Evolutionary conservation across 2,329 filamentous ascomycete species (phyloP).

Genomic region (Tolypocladium sp.): DNA sequence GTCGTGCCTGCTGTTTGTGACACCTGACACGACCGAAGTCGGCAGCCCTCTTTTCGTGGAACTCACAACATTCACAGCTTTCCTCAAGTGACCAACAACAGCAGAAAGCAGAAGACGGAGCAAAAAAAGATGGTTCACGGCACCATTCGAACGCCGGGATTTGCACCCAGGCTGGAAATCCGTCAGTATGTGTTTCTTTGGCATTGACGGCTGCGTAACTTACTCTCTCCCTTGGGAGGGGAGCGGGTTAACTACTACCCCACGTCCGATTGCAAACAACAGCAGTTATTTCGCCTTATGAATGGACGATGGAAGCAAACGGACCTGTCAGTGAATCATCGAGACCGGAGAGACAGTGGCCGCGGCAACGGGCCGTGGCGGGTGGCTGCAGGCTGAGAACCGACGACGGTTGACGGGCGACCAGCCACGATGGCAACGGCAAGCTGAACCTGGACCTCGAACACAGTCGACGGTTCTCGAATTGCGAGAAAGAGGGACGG

Average conservation of each 20-base stretch:
- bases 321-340: neutral
- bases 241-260: slow-evolving; percentile 16
- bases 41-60: neutral
- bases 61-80: neutral
- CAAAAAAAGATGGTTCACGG: slow-evolving; percentile 4
- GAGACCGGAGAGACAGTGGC: neutral
- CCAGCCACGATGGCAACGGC: neutral
- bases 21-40: neutral
- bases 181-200: slow-evolving; percentile 3
- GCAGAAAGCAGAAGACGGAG: neutral
- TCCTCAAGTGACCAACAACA: neutral
- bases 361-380: neutral
- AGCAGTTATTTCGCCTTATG: neutral
- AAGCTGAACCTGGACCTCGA: neutral
- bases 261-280: slow-evolving; percentile 9
- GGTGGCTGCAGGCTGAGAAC: neutral
- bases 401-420: neutral
- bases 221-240: slow-evolving; percentile 16
- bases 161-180: slow-evolving; percentile 11
- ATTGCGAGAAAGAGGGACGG: neutral
- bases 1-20: neutral
- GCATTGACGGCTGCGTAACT: slow-evolving; percentile 8
- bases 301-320: neutral
- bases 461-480: neutral
- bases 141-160: slow-evolving; percentile 14